phyloP scores from a whole-genome alignment of 345 rosid genomes.

The Eucalyptus fibrosa region DNA sequence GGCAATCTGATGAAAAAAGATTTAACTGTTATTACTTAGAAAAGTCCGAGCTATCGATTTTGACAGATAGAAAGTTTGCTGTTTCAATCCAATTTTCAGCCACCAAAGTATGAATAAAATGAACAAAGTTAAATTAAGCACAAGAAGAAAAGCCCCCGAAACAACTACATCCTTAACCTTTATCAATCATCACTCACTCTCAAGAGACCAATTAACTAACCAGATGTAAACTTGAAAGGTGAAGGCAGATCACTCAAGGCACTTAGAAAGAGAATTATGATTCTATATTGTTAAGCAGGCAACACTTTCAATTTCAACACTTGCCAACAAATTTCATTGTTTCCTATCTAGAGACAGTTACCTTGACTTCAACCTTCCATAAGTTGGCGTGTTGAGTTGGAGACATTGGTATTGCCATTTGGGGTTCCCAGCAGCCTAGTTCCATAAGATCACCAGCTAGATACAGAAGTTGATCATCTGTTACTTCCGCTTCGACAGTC shows the following conservation, averaged over 20 bases:
- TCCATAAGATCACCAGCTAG: slow-evolving; percentile 65
- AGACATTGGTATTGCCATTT: slow-evolving; percentile 57
- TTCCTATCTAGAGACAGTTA: slow-evolving; percentile 1
- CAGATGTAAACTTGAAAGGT: not conserved
- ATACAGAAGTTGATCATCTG: slow-evolving; percentile 46
- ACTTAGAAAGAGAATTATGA: not conserved
- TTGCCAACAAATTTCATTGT: not conserved
- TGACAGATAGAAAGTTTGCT: not conserved
- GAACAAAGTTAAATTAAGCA: not conserved
- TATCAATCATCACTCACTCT: not conserved
- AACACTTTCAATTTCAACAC: not conserved
- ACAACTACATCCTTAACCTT: not conserved
- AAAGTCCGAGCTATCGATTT: not conserved
- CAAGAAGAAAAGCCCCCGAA: not conserved
- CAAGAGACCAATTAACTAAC: not conserved
- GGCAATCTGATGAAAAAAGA: slow-evolving; percentile 41
- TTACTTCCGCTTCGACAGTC: slow-evolving; percentile 71
- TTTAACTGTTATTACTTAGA: not conserved
- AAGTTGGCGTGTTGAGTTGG: slow-evolving; percentile 35
- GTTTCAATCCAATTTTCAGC: too few species aligned
- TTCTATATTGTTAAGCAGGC: not conserved
- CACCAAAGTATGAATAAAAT: not conserved
- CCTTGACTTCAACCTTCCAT: slow-evolving; percentile 84
- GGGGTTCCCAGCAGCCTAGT: slow-evolving; percentile 83
- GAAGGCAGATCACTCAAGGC: not conserved